phyloP scores from a whole-genome alignment of 768 basidiomycete genomes.

The Leccinum subgranulosum region DNA sequence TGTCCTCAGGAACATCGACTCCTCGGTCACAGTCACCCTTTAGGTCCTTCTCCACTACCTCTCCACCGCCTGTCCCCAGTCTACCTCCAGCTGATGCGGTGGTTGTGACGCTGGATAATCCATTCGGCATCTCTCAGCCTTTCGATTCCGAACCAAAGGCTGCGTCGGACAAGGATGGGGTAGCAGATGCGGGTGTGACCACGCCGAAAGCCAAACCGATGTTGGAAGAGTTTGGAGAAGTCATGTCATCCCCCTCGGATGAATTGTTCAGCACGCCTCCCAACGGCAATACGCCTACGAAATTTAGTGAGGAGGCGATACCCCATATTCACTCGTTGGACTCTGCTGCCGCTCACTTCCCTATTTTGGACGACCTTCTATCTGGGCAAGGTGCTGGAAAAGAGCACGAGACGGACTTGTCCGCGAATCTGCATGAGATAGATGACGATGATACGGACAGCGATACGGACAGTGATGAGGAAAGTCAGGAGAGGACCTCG shows the following conservation, averaged over 20 bases:
- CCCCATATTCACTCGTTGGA: conserved; percentile 27
- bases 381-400: conserved; percentile 22
- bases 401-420: conserved; percentile 51
- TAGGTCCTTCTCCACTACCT: conserved; percentile 45
- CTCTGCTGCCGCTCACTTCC: conserved; percentile 31
- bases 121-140: conserved; percentile 48
- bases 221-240: conserved; percentile 14
- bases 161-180: conserved; percentile 20
- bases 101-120: conserved; percentile 36
- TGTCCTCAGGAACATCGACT: conserved; percentile 39
- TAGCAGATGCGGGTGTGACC: conserved; percentile 15
- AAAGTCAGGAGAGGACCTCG: conserved; percentile 30
- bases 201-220: conserved; percentile 18
- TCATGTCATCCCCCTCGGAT: conserved; percentile 32
- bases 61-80: conserved; percentile 37
- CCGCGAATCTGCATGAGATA: conserved; percentile 52
- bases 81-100: conserved; percentile 7
- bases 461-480: conserved; percentile 48
- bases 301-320: conserved; percentile 7
- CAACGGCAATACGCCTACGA: conserved; percentile 35
- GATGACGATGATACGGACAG: conserved; percentile 56
- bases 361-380: conserved; percentile 34
- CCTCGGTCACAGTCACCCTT: conserved; percentile 61
- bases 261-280: conserved; percentile 64
- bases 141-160: conserved; percentile 14